These are phyloP conservation scores for Mortierella sp. DNA, from an alignment of 371 early-diverging fungal genomes.

Conservation along the genomic window DNA sequence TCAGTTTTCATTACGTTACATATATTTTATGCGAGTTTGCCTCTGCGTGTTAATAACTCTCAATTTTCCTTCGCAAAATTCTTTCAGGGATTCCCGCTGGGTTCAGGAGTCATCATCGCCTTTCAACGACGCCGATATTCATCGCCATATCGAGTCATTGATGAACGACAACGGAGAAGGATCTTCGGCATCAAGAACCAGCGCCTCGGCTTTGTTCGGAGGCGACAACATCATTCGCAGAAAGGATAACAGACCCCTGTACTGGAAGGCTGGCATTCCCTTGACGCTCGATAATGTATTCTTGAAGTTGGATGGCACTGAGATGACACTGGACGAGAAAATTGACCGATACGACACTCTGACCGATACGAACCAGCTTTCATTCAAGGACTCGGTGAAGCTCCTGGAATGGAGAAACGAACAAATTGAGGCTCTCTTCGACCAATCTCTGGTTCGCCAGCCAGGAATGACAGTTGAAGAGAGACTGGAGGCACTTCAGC, in stretches of 20 bases:
- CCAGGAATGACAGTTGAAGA: constrained; percentile 17
- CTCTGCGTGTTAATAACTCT: background rate
- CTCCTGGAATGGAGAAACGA: constrained; percentile 28
- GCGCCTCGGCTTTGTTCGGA: background rate
- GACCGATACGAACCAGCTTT: constrained; percentile 12
- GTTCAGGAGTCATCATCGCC: constrained; percentile 26
- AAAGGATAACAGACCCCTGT: constrained; percentile 17
- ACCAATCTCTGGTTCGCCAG: constrained; percentile 3
- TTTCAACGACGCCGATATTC: background rate
- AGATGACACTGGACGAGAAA: constrained; percentile 31
- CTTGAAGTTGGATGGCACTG: constrained; percentile 27
- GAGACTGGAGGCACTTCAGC: constrained; percentile 9
- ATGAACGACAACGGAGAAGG: constrained; percentile 34
- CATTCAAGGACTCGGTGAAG: constrained; percentile 16
- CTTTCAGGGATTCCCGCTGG: constrained; percentile 34
- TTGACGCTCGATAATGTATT: constrained; percentile 40
- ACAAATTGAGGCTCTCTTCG: background rate
- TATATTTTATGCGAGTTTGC: background rate
- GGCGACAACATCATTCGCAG: constrained; percentile 21
- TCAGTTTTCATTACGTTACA: too few relatives aligned
- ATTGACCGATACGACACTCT: constrained; percentile 26
- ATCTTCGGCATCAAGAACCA: constrained; percentile 18
- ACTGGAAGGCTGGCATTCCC: constrained; percentile 36
- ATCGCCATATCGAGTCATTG: background rate
- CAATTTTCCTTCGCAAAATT: background rate